Conservation (phyloP, 2,329 filamentous ascomycete genomes). For the Fusarium transvaalense region DNA sequence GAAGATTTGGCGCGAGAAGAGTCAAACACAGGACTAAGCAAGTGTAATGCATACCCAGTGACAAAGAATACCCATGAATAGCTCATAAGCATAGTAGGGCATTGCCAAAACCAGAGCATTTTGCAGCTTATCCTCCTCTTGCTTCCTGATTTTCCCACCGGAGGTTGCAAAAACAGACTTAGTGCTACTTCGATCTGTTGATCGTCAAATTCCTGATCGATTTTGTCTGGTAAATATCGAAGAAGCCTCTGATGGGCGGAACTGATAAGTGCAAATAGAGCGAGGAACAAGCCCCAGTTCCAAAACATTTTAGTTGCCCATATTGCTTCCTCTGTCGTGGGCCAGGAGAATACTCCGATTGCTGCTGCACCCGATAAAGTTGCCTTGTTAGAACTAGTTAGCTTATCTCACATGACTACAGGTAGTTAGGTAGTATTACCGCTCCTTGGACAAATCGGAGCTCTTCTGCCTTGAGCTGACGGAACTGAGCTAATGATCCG, state of each 20-base stretch:
- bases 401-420: fast-evolving
- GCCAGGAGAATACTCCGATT: neutral
- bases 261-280: neutral
- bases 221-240: neutral
- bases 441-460: neutral
- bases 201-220: neutral
- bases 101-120: neutral
- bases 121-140: neutral
- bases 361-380: neutral
- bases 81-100: neutral
- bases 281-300: neutral
- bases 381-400: neutral
- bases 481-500: neutral
- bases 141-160: neutral
- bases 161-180: neutral
- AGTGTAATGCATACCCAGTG: neutral
- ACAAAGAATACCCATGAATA: neutral
- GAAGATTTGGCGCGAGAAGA: neutral
- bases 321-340: neutral
- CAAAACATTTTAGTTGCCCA: neutral
- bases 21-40: neutral
- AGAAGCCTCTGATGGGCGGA: neutral
- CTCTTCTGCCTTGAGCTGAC: neutral
- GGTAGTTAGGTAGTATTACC: neutral
- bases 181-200: neutral